Evolutionary conservation across 2,329 filamentous ascomycete genomes (phyloP).

Genomic region (Fusarium tanahbumbuense): DNA sequence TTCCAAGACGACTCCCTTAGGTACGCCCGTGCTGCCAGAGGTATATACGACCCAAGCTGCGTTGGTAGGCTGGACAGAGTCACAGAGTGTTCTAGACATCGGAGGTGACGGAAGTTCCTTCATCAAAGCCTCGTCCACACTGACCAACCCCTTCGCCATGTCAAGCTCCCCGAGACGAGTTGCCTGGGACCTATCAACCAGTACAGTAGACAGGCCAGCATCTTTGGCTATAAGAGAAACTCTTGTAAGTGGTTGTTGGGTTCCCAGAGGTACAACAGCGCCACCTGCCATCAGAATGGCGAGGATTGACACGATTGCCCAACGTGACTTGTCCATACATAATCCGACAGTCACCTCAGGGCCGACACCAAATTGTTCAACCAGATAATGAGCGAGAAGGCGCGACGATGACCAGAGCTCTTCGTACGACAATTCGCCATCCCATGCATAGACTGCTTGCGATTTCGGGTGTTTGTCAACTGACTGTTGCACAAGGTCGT

Average conservation of each 20-base stretch:
- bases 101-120: not conserved
- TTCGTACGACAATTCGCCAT: not conserved
- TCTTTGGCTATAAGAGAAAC: not conserved
- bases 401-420: not conserved
- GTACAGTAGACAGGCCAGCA: not conserved
- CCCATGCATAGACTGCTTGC: not conserved
- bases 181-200: not conserved
- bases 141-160: not conserved
- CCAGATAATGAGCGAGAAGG: not conserved
- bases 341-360: not conserved
- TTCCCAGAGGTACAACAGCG: not conserved
- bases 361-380: not conserved
- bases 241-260: not conserved
- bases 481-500: not conserved
- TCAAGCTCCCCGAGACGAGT: not conserved
- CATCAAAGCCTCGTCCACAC: not conserved
- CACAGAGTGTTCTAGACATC: not conserved
- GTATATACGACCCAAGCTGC: slow-evolving; percentile 5
- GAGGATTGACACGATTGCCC: slow-evolving; percentile 1
- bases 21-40: not conserved
- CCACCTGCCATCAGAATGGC: not conserved
- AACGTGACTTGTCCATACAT: slow-evolving; percentile 4
- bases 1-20: not conserved
- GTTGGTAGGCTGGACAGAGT: not conserved
- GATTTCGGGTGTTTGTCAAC: not conserved